Evolutionary conservation across 352 stramenopile genomes (phyloP), one percentile per base, ranked within the genome.

Genomic region (Phytophthora quininea): DNA sequence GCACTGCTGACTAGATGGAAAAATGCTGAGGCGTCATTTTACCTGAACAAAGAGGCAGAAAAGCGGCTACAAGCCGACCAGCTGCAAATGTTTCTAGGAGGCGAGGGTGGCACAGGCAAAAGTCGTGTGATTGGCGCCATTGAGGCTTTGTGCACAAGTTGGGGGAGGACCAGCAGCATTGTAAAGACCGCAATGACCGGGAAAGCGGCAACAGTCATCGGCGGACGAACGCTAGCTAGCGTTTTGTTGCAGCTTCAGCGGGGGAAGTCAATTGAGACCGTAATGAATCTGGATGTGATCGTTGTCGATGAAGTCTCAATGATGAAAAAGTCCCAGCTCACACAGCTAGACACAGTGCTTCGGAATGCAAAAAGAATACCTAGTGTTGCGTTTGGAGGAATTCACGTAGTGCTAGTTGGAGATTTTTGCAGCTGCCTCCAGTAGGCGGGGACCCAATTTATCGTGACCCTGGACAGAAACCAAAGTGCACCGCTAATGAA

Each of bases 1-100:
- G 32, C 31, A 27, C 31, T 57, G 50, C 12, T 57, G 15, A 57
- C 35, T 8, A 24, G 50, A 46, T 57, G 50, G 50, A 57, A 24
- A 45, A 57, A 57, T 57, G 30, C 32, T 30, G 32, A 42, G 29
- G 1, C 35, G 42, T 31, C 7, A 45, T 3, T 31, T 8, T 42
- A 57, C 35, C 19, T 46, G 31, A 33, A 46, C 30, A 32, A 57
- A 30, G 14, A 49, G 10, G 19, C 49, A 19, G 33, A 64, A n/a
- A 31, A 12, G 32, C 19, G 7, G 19, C 29, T 49, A 15, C 24
- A 35, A 49, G n/a, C n/a, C 2, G 56, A 55, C 8, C 56, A 64
- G 52, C 56, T 64, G 4, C n/a, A 7, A 8, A 27, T 54, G 10
- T 38, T 38, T 33, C 31, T 54, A 8, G 47, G 47, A 10, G 47